Base-by-base conservation (phyloP, 2,329 filamentous ascomycete genomes). In the Neonectria coccinea region DNA sequence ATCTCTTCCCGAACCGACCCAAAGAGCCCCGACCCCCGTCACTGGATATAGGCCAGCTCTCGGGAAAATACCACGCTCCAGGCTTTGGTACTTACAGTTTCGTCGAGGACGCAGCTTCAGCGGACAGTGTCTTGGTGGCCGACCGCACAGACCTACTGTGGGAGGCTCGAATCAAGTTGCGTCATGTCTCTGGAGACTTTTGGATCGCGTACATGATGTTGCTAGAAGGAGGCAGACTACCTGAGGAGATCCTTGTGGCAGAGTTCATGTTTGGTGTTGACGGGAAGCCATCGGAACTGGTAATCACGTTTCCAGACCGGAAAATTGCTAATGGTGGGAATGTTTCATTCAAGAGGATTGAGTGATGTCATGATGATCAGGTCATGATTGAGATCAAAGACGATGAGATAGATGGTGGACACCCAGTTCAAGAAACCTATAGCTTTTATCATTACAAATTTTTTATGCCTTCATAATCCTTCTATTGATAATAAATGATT, bases 151-250 rank as follows among this genome's bases (percentile, higher is more conserved):
- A 58, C 9, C 3, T 58, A 4, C 12, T 47, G 16, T 58, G 56
- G 56, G 39, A 47, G 12, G 27, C 36, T 29, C 11, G 25, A 10
- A 29, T 47, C 9, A 18, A 16, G 3, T 36, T 58, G 5, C 47
- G 39, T 22, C 56, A 58, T n/a, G 56, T 58, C 10, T 58, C 56
- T 4, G 56, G 56, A 29, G 45, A 58, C 31, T 58, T 31, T 31
- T 58, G 56, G 56, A 36, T 47, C 8, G 25, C 48, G 22, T 47
- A 36, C 25, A 42, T 58, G 16, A 16, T 20, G 5, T 27, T 39
- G 41, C 16, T 58, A 3, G 45, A 36, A 41, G 56, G 56, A 6
- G 44, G 18, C 4, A 20, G 31, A 5, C n/a, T 10, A 2, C 25
- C 56, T 22, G 22, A 41, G 10, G n/a, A 18, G 3, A 22, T 51